Conservation (phyloP, 1,139 yeast species). For the Debaryomyces robertsiae region DNA sequence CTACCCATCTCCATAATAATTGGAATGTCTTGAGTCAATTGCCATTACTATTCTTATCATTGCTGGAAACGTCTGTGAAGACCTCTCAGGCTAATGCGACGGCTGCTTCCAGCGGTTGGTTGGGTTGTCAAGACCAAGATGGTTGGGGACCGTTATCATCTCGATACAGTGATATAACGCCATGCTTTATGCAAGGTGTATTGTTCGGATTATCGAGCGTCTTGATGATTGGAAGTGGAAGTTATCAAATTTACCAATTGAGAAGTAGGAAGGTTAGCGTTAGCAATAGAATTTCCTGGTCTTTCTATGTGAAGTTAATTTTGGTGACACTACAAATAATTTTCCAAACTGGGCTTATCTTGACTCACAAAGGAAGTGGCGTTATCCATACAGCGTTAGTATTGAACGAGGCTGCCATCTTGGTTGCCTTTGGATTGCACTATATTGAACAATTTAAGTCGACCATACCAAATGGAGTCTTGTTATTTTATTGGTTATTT, state of each 20-base stretch:
- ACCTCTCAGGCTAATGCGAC: not conserved
- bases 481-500: slow-evolving; percentile 78
- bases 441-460: slow-evolving; percentile 73
- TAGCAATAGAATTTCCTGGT: slow-evolving; percentile 40
- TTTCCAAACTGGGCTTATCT: slow-evolving; percentile 29
- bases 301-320: slow-evolving; percentile 45
- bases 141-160: slow-evolving; percentile 79
- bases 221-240: slow-evolving; percentile 58
- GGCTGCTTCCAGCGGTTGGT: slow-evolving; percentile 13
- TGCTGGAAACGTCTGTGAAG: slow-evolving; percentile 1
- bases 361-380: slow-evolving; percentile 35
- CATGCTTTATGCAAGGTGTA: slow-evolving; percentile 80
- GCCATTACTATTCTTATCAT: slow-evolving; percentile 3
- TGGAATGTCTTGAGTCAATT: slow-evolving; percentile 5
- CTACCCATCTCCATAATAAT: slow-evolving; percentile 6
- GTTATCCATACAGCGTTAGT: slow-evolving; percentile 46
- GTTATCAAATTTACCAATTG: slow-evolving; percentile 40
- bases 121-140: slow-evolving; percentile 33
- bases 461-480: slow-evolving; percentile 64
- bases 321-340: slow-evolving; percentile 45
- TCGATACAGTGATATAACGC: slow-evolving; percentile 66
- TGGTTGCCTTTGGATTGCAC: slow-evolving; percentile 59
- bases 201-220: slow-evolving; percentile 54
- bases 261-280: slow-evolving; percentile 33
- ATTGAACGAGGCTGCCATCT: slow-evolving; percentile 42